Conservation (phyloP, 2,329 filamentous ascomycete species). For the Delphinella strobiligena region DNA sequence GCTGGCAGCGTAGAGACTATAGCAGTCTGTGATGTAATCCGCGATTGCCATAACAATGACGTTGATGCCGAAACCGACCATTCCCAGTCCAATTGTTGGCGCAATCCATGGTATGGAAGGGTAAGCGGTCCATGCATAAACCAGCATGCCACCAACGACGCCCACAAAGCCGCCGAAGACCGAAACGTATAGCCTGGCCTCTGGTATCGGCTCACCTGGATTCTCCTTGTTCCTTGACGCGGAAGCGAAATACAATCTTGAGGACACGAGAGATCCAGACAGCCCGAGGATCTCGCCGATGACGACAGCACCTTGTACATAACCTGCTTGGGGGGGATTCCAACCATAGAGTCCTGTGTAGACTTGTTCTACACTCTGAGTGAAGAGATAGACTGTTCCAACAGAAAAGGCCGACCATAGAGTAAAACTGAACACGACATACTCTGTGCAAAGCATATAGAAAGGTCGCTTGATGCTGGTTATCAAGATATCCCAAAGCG, state of each 20-base stretch:
- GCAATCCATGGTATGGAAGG: conserved; percentile 33
- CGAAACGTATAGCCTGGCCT: conserved; percentile 33
- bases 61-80: conserved; percentile 39
- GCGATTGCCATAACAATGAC: conserved; percentile 33
- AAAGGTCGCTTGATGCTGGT: conserved; percentile 21
- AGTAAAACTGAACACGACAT: conserved; percentile 35
- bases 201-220: conserved; percentile 27
- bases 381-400: conserved; percentile 38
- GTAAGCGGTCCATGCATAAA: conserved; percentile 39
- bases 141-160: conserved; percentile 37
- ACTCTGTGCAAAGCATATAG: conserved; percentile 36
- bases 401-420: conserved; percentile 37
- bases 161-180: conserved; percentile 34
- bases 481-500: conserved; percentile 21
- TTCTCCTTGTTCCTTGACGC: conserved; percentile 24
- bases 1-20: conserved; percentile 36
- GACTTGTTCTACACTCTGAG: conserved; percentile 34
- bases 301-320: conserved; percentile 33
- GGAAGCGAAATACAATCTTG: conserved; percentile 29
- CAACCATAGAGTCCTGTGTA: conserved; percentile 29
- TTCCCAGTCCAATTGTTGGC: conserved; percentile 33
- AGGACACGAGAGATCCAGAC: conserved; percentile 1
- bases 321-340: conserved; percentile 30
- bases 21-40: conserved; percentile 39
- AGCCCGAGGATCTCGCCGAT: conserved; percentile 33